These are phyloP conservation scores for Annona squamosa DNA, from an alignment of 164 flowering plant genomes.

Conservation along the genomic window DNA sequence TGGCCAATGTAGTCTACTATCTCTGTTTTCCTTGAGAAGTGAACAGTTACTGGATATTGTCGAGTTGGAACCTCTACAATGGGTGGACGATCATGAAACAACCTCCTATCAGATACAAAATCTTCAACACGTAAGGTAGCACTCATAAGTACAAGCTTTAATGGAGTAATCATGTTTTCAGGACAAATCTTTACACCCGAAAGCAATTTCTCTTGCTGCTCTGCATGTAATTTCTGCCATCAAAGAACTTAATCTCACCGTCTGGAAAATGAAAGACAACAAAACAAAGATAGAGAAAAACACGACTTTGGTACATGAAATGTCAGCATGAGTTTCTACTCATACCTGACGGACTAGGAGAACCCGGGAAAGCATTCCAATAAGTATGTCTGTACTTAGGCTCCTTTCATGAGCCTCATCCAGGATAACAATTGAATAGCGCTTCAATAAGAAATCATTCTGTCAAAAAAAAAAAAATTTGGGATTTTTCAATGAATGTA, in stretches of 20 bases:
- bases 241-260: constrained; percentile 8
- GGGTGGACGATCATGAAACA: constrained; percentile 70
- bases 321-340: neutral
- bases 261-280: neutral
- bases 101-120: constrained; percentile 53
- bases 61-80: constrained; percentile 79
- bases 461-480: constrained; percentile 31
- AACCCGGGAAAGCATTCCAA: constrained; percentile 90
- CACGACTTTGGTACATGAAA: neutral
- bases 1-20: constrained; percentile 76
- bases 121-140: constrained; percentile 93
- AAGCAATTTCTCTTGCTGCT: constrained; percentile 48
- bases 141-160: constrained; percentile 93
- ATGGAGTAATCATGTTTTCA: constrained; percentile 43
- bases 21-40: constrained; percentile 85
- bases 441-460: constrained; percentile 72
- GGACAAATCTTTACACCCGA: constrained; percentile 39
- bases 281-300: neutral
- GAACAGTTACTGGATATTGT: constrained; percentile 73
- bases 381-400: constrained; percentile 92
- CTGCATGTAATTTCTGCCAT: constrained; percentile 41
- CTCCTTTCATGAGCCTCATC: constrained; percentile 99
- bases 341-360: constrained; percentile 63
- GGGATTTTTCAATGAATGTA: neutral
- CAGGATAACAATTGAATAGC: constrained; percentile 73